Evolutionary conservation across 805 yeast species (phyloP).

Genomic region (Sugiyamaella americana): DNA sequence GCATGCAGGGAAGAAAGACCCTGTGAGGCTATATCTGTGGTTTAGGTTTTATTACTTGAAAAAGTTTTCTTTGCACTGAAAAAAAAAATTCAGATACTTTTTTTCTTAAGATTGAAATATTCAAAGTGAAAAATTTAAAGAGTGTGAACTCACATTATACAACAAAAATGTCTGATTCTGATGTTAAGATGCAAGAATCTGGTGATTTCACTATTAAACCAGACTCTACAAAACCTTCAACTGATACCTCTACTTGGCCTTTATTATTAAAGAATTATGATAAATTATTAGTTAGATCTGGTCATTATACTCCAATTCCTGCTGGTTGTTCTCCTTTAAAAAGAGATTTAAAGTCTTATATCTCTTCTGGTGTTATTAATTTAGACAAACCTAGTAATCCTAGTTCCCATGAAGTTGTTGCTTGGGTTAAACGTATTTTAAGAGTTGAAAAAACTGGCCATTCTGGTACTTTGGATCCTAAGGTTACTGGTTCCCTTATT

Average conservation of each 20-base stretch:
- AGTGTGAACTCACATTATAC: too few species aligned
- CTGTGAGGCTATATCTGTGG: neutral
- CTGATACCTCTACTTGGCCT: conserved; percentile 94
- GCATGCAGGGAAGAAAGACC: neutral
- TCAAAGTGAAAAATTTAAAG: neutral
- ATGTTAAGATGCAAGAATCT: conserved; percentile 26
- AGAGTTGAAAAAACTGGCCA: conserved; percentile 98
- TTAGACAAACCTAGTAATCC: conserved; percentile 98
- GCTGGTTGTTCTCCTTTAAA: conserved; percentile 91
- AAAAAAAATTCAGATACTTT: neutral
- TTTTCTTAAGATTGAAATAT: neutral
- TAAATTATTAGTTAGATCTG: conserved; percentile 87
- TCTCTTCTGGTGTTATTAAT: conserved; percentile 93
- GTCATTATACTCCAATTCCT: conserved; percentile 97
- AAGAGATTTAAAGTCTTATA: conserved; percentile 84
- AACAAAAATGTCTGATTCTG: conserved; percentile 41
- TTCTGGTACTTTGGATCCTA: conserved; percentile 97
- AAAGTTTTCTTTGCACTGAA: neutral
- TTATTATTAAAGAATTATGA: conserved; percentile 88
- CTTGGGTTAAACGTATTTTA: conserved; percentile 95
- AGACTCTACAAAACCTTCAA: conserved; percentile 62
- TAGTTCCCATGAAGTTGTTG: conserved; percentile 98
- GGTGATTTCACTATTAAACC: conserved; percentile 80
- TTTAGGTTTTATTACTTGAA: neutral
- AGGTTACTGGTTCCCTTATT: conserved; percentile 96